Evolutionary conservation across 2,329 filamentous ascomycete genomes (phyloP).

Genomic region (Gremmenia infestans): DNA sequence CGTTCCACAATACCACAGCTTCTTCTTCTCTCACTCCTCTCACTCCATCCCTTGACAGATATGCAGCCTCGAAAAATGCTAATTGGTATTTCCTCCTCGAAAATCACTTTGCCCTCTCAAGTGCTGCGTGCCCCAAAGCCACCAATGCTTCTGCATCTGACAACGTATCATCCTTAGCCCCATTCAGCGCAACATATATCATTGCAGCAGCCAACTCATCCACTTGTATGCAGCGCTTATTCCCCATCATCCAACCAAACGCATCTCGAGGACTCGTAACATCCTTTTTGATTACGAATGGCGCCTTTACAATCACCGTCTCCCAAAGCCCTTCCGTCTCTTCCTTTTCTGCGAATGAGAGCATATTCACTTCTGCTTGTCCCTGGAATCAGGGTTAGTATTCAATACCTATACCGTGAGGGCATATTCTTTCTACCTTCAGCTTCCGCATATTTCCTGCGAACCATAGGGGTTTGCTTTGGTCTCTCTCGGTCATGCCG

Average conservation of each 20-base stretch:
- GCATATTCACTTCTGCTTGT: slow-evolving; percentile 3
- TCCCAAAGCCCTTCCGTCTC: slow-evolving; percentile 1
- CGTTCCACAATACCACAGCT: too few relatives aligned
- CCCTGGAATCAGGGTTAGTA: background rate
- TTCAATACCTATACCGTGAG: background rate
- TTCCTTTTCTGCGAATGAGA: slow-evolving; percentile 1
- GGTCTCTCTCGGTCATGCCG: slow-evolving; percentile 35
- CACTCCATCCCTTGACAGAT: too few relatives aligned
- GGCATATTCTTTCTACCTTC: background rate
- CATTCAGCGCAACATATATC: slow-evolving; percentile 3
- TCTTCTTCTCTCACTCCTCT: too few relatives aligned
- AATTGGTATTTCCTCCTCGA: too few relatives aligned
- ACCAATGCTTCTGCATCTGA: background rate
- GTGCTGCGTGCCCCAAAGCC: too few relatives aligned
- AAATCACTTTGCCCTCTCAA: too few relatives aligned
- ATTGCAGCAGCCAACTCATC: slow-evolving; percentile 1
- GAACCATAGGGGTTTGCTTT: slow-evolving; percentile 36
- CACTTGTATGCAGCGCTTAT: background rate
- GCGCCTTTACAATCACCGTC: slow-evolving; percentile 2
- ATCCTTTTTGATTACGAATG: slow-evolving; percentile 3
- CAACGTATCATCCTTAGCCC: slow-evolving; percentile 4
- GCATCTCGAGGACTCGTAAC: background rate
- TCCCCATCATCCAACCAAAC: background rate
- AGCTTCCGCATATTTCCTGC: slow-evolving; percentile 16
- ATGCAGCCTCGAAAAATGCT: too few relatives aligned